These are phyloP conservation scores for Stylonectria norvegica DNA, from an alignment of 2,329 filamentous ascomycete species.

Conservation along the genomic window DNA sequence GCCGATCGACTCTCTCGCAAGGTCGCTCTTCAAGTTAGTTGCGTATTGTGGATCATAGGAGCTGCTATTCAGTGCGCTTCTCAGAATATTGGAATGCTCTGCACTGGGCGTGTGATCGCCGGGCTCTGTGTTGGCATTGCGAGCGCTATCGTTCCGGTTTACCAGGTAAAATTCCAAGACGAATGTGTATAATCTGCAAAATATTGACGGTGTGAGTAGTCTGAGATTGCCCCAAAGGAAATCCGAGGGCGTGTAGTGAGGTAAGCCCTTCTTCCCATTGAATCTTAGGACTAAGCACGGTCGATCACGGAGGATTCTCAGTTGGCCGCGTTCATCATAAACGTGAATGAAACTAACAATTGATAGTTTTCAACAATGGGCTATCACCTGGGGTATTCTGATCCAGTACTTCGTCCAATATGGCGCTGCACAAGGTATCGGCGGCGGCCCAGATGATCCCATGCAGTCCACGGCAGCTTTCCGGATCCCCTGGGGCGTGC, in stretches of 20 bases:
- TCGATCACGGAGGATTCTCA: no score
- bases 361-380: constrained; percentile 59
- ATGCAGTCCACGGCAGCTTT: constrained; percentile 53
- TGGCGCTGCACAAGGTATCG: constrained; percentile 51
- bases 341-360: constrained; percentile 1
- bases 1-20: constrained; percentile 51
- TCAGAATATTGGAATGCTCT: constrained; percentile 67
- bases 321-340: background rate
- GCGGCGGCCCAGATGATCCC: constrained; percentile 47
- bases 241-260: constrained; percentile 57
- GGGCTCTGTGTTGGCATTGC: constrained; percentile 72
- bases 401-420: constrained; percentile 68
- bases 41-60: constrained; percentile 50
- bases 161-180: constrained; percentile 41
- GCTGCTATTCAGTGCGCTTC: constrained; percentile 57
- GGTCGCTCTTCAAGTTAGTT: constrained; percentile 47
- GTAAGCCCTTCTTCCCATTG: no score
- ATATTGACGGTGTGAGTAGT: constrained; percentile 20
- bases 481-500: constrained; percentile 60
- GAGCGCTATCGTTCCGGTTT: constrained; percentile 67
- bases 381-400: constrained; percentile 67
- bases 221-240: constrained; percentile 60
- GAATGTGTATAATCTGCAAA: background rate
- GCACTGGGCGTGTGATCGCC: constrained; percentile 67
- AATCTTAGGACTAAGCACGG: no score